Base-by-base conservation (phyloP, 2,329 filamentous ascomycete species). In the Trichoderma atroviride region DNA sequence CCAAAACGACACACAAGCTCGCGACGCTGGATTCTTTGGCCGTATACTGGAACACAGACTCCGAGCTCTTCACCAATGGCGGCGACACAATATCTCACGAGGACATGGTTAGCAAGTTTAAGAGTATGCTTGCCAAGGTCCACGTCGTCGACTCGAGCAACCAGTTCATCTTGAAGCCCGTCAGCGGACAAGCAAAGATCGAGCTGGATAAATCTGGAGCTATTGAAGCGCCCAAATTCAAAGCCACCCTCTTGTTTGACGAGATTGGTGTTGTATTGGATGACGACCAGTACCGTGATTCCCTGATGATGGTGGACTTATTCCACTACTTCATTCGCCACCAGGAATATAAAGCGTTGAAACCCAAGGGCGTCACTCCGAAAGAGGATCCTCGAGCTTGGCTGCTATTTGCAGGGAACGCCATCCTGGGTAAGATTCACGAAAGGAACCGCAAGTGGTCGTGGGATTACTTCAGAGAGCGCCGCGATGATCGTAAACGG, bases 291-390 rank as follows among this genome's bases (percentile, higher is more conserved):
- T 99, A 99, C 78, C 92, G 96, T 35, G 96, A 99, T 81, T 93
- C 91, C 5, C 83, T 99, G 70, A 99, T 99, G 96, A 92, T 99
- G 84, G 92, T 98, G 2, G 96, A 99, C 78, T 85, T 98, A 3
- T 99, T 99, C 83, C 96, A 99, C 79, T 98, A 97, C 81, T 99
- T 98, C 79, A 92, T 97, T 74, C 91, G 95, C 37, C 96, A 99
- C 74, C 96, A 98, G 79, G 95, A 99, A 78, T 97, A 98, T 83
- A 96, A 96, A 78, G 95, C 91, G 75, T 85, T 94, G 70, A 93
- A 97, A 75, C 96, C 96, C 4, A 96, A 96, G 77, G 90, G 85
- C 0, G 87, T 90, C 69, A 87, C 87, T 0, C 92, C 93, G 0
- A 97, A 94, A 77, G 93, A 98, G 78, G 93, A 98, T 74, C 95